Conservation (phyloP, 805 yeast genomes). For the Schwanniomyces sp. region DNA sequence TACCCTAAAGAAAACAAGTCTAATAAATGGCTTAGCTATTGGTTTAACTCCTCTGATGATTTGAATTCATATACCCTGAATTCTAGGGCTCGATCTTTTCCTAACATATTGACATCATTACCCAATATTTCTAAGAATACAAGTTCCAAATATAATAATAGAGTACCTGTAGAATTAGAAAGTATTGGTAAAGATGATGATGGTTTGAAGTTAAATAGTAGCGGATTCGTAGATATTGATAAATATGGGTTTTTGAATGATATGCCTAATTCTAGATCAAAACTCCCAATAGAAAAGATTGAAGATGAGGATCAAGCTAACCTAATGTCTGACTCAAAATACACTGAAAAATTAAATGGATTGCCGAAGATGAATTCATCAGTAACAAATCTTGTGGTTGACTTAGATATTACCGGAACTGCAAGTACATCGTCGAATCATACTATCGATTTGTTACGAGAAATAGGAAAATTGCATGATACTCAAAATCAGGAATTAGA, state of each 20-base stretch:
- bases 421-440: not conserved
- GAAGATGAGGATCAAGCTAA: not conserved
- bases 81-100: not conserved
- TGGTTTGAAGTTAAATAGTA: conserved; percentile 7
- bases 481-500: conserved; percentile 35
- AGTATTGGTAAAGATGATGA: conserved; percentile 10
- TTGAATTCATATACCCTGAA: not conserved
- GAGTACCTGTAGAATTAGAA: conserved; percentile 47
- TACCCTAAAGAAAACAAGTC: not conserved
- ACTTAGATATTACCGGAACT: conserved; percentile 7
- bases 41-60: conserved; percentile 11
- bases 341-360: not conserved
- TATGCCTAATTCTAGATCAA: not conserved
- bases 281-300: not conserved
- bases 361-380: not conserved
- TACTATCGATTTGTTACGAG: conserved; percentile 27
- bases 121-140: not conserved
- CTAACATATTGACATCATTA: not conserved
- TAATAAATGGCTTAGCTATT: conserved; percentile 13
- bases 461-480: conserved; percentile 46
- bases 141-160: conserved; percentile 1
- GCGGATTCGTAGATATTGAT: conserved; percentile 32
- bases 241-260: conserved; percentile 49
- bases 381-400: not conserved
- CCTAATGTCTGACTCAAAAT: not conserved